These are phyloP conservation scores for Sanghuangporus baumii DNA, from an alignment of 1,284 basidiomycete species.

Conservation along the genomic window DNA sequence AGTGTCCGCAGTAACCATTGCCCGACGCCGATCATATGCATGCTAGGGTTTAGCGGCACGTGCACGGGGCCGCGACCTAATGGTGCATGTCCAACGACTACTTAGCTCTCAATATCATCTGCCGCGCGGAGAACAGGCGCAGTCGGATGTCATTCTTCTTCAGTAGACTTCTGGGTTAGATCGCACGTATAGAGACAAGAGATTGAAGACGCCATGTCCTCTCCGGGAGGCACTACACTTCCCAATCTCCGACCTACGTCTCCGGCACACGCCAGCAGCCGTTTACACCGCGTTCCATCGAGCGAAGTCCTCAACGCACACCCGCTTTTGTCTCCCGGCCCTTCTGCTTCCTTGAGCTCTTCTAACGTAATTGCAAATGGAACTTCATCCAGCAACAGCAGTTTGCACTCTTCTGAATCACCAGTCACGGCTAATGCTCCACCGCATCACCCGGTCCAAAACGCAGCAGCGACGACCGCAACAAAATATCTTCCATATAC, in stretches of 20 bases:
- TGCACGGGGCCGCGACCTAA: no score
- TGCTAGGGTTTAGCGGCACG: no score
- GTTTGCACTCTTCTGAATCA: slow-evolving; percentile 28
- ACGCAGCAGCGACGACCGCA: slow-evolving; percentile 14
- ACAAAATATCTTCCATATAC: slow-evolving; percentile 52
- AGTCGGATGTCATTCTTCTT: neutral
- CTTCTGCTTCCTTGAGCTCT: slow-evolving; percentile 18
- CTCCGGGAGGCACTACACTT: slow-evolving; percentile 28
- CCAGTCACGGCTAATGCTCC: slow-evolving; percentile 19
- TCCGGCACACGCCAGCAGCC: slow-evolving; percentile 33
- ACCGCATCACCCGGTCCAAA: slow-evolving; percentile 20
- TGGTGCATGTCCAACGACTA: no score
- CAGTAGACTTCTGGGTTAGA: neutral
- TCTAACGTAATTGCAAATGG: slow-evolving; percentile 18
- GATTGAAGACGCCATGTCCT: slow-evolving; percentile 18
- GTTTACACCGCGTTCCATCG: slow-evolving; percentile 36
- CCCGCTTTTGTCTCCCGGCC: slow-evolving; percentile 50
- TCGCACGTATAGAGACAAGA: neutral
- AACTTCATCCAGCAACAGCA: slow-evolving; percentile 13
- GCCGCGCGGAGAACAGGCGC: neutral
- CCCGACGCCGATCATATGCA: no score
- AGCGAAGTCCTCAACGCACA: slow-evolving; percentile 56
- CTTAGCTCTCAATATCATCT: no score
- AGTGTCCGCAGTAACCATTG: no score
- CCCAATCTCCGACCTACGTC: slow-evolving; percentile 49